Evolutionary conservation across 257 asterid species (phyloP), one percentile per base, ranked within the genome.

Genomic region (Forsythia suspensa): DNA sequence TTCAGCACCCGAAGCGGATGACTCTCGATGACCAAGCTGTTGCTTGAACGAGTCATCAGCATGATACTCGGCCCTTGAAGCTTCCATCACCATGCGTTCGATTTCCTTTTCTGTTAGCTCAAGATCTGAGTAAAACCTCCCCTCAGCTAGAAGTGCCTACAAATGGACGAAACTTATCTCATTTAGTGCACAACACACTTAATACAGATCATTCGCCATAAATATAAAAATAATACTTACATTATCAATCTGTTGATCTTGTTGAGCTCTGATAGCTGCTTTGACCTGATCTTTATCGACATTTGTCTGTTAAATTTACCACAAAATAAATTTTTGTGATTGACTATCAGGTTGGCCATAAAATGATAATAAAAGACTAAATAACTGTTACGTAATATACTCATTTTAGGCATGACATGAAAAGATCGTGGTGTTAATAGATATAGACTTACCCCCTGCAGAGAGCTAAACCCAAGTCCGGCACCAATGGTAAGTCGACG

Each of bases 241-340:
- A 75, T 92, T 91, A 82, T 96, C 96, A 77, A 96, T 96, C 89
- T 94, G 99, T 83, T 96, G 99, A 81, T 96, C 99, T 83, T 94
- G 98, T 83, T 96, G 99, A 81, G 98, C 97, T 90, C 87, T 92
- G 38, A 96, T 96, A 42, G 99, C 98, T 24, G 97, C 99, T 88
- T 96, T 96, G 65, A 96, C 94, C 90, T 96, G 91, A 89, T 92
- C 97, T 86, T 85, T 91, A 48, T 91, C 97, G 4, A 92, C 80
- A 72, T 88, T 90, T 5, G 83, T 79, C 98, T 96, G 89, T 79
- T 78, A 79, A 7, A 80, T 24, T 76, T 75, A 84, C 36, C 41
- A 82, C 13, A 46, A 36, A 40, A 76, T 44, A 24, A 29, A 40
- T 34, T 7, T 7, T 29, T 24, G 71, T 63, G 36, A 80, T 73